phyloP scores from a whole-genome alignment of 371 early-diverging fungal genomes.

The Mucor sp. region DNA sequence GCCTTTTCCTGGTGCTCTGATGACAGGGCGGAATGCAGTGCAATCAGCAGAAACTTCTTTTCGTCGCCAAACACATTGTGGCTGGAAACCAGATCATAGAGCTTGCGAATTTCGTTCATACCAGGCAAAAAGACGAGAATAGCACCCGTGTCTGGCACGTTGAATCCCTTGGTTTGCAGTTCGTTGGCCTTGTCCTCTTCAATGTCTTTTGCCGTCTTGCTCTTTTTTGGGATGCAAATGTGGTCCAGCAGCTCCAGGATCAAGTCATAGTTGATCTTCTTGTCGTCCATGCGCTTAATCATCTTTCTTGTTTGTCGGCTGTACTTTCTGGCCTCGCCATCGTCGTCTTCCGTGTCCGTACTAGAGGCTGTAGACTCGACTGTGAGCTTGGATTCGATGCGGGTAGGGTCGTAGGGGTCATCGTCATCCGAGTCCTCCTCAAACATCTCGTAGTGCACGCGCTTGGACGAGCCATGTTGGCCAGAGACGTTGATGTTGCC shows the following conservation, averaged over 20 bases:
- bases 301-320: conserved; percentile 47
- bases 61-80: conserved; percentile 49
- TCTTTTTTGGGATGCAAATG: conserved; percentile 40
- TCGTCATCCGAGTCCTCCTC: conserved; percentile 48
- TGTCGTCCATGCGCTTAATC: conserved; percentile 61
- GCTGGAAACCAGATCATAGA: conserved; percentile 58
- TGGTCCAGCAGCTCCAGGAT: conserved; percentile 65
- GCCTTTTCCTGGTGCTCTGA: conserved; percentile 70
- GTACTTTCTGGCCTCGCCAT: conserved; percentile 28
- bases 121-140: conserved; percentile 91
- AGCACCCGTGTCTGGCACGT: conserved; percentile 67
- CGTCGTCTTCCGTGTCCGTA: conserved; percentile 28
- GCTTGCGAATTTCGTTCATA: conserved; percentile 73
- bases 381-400: conserved; percentile 24
- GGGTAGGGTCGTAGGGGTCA: conserved; percentile 38
- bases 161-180: conserved; percentile 7
- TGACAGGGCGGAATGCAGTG: conserved; percentile 81
- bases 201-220: background rate
- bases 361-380: background rate
- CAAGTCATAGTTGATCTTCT: conserved; percentile 73
- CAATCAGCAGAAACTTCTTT: conserved; percentile 59
- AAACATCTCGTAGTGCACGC: conserved; percentile 52
- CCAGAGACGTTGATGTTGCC: conserved; percentile 34
- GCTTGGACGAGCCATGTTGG: conserved; percentile 37
- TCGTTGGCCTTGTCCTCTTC: conserved; percentile 11